Conservation (phyloP, 2,329 filamentous ascomycete species). For the Xylariaceae sp. region DNA sequence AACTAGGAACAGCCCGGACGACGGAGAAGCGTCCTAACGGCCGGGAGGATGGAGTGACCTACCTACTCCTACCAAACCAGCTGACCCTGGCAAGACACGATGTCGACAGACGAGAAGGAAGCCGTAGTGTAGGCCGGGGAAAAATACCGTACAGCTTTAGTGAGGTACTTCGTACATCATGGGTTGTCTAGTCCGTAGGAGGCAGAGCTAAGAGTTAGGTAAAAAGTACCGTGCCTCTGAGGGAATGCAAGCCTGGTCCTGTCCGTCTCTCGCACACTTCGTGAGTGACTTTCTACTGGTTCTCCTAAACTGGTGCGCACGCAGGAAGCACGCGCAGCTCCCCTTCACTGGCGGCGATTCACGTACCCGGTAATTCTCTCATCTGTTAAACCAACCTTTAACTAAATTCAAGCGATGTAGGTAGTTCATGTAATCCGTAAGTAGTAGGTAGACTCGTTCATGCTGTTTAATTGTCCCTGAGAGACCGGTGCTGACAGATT, state of each 20-base stretch:
- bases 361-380: not conserved
- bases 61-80: too few species aligned
- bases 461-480: not conserved
- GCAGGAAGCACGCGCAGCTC: not conserved
- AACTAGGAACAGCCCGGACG: not conserved
- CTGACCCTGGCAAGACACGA: not conserved
- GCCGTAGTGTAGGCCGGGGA: not conserved
- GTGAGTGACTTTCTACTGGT: not conserved
- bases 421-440: too few species aligned
- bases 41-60: not conserved
- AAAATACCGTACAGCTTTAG: not conserved
- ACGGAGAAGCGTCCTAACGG: not conserved
- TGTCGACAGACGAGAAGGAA: not conserved
- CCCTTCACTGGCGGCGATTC: not conserved
- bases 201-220: conserved; percentile 4
- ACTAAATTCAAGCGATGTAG: not conserved
- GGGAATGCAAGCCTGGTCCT: not conserved
- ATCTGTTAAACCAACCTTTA: not conserved
- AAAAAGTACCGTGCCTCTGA: not conserved
- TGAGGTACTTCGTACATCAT: not conserved
- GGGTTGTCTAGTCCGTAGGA: not conserved
- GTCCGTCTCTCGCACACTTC: not conserved
- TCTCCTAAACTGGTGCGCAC: not conserved
- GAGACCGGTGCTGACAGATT: too few species aligned
- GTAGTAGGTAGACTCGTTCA: too few species aligned